These are phyloP conservation scores for Ophiostoma novo-ulmi DNA, from an alignment of 2,329 filamentous ascomycete genomes.

Conservation along the genomic window DNA sequence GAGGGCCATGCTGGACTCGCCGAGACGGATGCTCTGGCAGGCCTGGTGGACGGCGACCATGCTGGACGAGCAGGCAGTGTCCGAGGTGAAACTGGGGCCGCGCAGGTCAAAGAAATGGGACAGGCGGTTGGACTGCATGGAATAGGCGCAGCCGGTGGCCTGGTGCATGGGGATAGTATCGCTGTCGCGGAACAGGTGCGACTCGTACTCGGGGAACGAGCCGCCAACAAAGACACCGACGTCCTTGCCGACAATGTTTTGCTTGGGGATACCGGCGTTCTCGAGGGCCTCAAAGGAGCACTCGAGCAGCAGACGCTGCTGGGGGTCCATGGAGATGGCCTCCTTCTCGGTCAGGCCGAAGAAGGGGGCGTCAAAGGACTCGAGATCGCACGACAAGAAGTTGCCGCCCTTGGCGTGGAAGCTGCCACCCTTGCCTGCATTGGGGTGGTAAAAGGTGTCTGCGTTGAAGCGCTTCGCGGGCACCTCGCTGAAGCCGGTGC, in stretches of 20 bases:
- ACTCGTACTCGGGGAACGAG: slow-evolving; percentile 32
- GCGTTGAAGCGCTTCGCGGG: slow-evolving; percentile 24
- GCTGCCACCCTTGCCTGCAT: slow-evolving; percentile 43
- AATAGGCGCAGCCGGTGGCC: slow-evolving; percentile 31
- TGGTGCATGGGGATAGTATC: slow-evolving; percentile 26
- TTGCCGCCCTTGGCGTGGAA: slow-evolving; percentile 43
- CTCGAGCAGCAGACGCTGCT: slow-evolving; percentile 35
- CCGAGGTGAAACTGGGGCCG: slow-evolving; percentile 36
- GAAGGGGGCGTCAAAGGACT: slow-evolving; percentile 36
- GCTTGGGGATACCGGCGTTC: slow-evolving; percentile 32
- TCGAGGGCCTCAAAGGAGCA: slow-evolving; percentile 36
- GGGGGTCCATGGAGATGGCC: slow-evolving; percentile 34
- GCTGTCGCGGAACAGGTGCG: slow-evolving; percentile 19
- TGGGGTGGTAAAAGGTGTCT: slow-evolving; percentile 22
- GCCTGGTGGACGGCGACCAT: slow-evolving; percentile 34
- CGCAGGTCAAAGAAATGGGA: slow-evolving; percentile 36
- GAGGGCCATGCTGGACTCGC: slow-evolving; percentile 31
- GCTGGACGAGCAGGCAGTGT: slow-evolving; percentile 39
- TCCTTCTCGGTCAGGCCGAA: slow-evolving; percentile 35
- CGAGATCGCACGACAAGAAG: slow-evolving; percentile 39
- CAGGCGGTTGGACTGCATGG: slow-evolving; percentile 35
- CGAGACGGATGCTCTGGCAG: slow-evolving; percentile 30
- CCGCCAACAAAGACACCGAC: slow-evolving; percentile 35
- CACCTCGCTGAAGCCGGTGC: slow-evolving; percentile 16
- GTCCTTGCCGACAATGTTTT: slow-evolving; percentile 29